These are phyloP conservation scores for Nannizziopsis barbatae DNA, from an alignment of 2,329 filamentous ascomycete species.

Conservation along the genomic window DNA sequence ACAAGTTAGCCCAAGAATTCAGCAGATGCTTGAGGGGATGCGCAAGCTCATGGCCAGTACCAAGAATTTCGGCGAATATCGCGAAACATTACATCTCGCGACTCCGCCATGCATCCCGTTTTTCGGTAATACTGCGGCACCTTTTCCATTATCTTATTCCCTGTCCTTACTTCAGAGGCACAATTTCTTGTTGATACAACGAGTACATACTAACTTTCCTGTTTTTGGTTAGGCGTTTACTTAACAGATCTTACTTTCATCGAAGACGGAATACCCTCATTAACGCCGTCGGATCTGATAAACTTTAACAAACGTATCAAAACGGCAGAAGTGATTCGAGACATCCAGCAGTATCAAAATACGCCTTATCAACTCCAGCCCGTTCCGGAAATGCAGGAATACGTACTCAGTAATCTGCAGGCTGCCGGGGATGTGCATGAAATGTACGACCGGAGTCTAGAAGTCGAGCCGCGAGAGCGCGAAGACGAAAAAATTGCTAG, in stretches of 20 bases:
- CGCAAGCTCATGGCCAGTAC: conserved; percentile 90
- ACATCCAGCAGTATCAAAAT: conserved; percentile 98
- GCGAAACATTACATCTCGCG: conserved; percentile 80
- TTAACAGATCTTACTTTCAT: conserved; percentile 97
- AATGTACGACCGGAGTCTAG: conserved; percentile 96
- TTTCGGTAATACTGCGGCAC: conserved; percentile 56
- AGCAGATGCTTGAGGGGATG: conserved; percentile 74
- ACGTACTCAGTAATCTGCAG: conserved; percentile 93
- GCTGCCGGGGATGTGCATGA: conserved; percentile 91
- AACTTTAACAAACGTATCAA: conserved; percentile 98
- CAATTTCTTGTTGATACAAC: not conserved
- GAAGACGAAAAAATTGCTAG: conserved; percentile 99
- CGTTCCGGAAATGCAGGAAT: conserved; percentile 87
- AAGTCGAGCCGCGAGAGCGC: conserved; percentile 84
- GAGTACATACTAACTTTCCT: conserved; percentile 2
- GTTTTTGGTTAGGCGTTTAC: conserved; percentile 61
- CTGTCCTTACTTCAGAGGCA: not conserved
- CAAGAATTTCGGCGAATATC: conserved; percentile 96
- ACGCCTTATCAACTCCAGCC: conserved; percentile 87
- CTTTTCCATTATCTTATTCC: not conserved
- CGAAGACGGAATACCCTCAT: conserved; percentile 90
- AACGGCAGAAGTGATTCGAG: conserved; percentile 94
- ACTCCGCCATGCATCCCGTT: conserved; percentile 98
- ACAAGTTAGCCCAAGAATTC: conserved; percentile 77
- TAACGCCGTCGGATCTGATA: conserved; percentile 92